phyloP scores from a whole-genome alignment of 352 stramenopile genomes.

The Pythium aquatile region DNA sequence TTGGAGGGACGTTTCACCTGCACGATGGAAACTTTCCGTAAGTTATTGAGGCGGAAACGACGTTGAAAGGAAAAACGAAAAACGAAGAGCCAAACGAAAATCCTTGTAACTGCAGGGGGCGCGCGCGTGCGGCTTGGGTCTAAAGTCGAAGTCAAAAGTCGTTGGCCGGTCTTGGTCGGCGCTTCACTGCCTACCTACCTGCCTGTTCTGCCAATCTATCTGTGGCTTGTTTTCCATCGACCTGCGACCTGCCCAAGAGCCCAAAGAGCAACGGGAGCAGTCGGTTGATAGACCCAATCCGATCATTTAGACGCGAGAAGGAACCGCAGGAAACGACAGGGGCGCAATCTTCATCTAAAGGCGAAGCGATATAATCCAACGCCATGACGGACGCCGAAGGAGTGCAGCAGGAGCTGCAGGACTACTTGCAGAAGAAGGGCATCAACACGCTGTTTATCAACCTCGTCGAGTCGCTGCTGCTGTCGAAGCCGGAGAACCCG shows the following conservation, averaged over 20 bases:
- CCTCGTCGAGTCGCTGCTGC: slow-evolving; percentile 87
- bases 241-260: neutral
- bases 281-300: neutral
- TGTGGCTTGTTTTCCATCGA: slow-evolving; percentile 25
- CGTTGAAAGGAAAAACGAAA: slow-evolving; percentile 27
- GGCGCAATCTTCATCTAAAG: neutral
- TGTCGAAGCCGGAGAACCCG: slow-evolving; percentile 89
- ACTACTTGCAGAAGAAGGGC: slow-evolving; percentile 90
- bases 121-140: neutral
- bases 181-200: neutral
- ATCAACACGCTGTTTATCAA: slow-evolving; percentile 93
- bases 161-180: slow-evolving; percentile 10
- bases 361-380: neutral
- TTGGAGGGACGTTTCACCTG: slow-evolving; percentile 16
- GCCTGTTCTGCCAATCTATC: slow-evolving; percentile 1
- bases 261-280: slow-evolving; percentile 10
- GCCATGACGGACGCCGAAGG: slow-evolving; percentile 82
- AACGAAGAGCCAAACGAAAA: slow-evolving; percentile 28
- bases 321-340: slow-evolving; percentile 14
- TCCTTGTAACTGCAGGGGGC: slow-evolving; percentile 26
- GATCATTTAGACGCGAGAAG: neutral
- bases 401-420: slow-evolving; percentile 90
- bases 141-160: slow-evolving; percentile 18
- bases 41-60: slow-evolving; percentile 28
- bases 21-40: slow-evolving; percentile 14